Conservation (phyloP, 306 rosid species). For the Oemleria cerasiformis region DNA sequence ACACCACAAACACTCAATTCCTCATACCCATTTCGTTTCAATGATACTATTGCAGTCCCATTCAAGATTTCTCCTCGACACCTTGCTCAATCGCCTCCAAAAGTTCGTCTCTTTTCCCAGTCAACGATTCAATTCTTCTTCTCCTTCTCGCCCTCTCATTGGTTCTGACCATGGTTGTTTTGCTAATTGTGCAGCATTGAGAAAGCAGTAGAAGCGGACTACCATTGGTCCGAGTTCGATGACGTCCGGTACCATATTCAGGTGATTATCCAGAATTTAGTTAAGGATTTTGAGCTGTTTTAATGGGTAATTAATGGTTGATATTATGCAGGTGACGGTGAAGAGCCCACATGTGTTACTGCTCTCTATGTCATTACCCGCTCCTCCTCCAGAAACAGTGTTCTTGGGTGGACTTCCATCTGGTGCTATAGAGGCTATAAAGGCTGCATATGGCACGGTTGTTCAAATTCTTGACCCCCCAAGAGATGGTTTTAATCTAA, state of each 20-base stretch:
- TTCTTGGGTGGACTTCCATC: slow-evolving; percentile 72
- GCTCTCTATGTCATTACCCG: slow-evolving; percentile 76
- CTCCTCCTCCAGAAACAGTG: slow-evolving; percentile 82
- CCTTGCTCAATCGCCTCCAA: slow-evolving; percentile 68
- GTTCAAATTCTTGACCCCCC: slow-evolving; percentile 97
- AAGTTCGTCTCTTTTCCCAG: slow-evolving; percentile 37
- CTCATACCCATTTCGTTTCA: slow-evolving; percentile 12
- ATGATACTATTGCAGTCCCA: slow-evolving; percentile 93
- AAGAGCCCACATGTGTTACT: slow-evolving; percentile 68
- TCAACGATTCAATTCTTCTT: slow-evolving; percentile 1
- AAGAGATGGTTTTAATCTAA: slow-evolving; percentile 94
- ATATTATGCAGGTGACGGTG: slow-evolving; percentile 59
- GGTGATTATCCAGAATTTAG: slow-evolving; percentile 37
- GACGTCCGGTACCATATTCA: slow-evolving; percentile 92
- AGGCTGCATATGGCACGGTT: slow-evolving; percentile 64
- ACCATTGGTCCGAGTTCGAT: slow-evolving; percentile 90
- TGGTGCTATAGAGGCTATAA: slow-evolving; percentile 95
- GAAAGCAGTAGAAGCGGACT: slow-evolving; percentile 81
- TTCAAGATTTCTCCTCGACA: slow-evolving; percentile 85
- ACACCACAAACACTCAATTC: neutral
- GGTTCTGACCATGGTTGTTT: neutral
- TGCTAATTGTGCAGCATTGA: slow-evolving; percentile 59
- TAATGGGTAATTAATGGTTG: neutral
- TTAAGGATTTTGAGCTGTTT: neutral
- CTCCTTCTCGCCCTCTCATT: neutral